These are phyloP conservation scores for Porcisia hertigi DNA, from an alignment of 208 protist species.

Conservation along the genomic window DNA sequence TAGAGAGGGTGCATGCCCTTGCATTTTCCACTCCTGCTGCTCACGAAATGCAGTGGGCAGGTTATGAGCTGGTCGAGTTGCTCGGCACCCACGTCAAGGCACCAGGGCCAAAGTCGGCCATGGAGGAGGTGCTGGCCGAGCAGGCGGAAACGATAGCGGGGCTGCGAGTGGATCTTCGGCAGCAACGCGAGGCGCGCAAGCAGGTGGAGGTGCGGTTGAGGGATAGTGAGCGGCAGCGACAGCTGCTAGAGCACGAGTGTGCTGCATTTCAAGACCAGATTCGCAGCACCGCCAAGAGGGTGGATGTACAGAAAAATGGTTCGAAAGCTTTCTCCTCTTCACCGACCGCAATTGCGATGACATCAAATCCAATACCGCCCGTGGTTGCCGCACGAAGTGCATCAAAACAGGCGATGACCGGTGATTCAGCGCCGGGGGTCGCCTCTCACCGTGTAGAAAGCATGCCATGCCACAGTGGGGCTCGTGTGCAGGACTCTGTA, in stretches of 20 bases:
- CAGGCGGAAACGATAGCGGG: conserved; percentile 34
- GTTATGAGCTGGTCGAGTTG: conserved; percentile 8
- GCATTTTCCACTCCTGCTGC: conserved; percentile 6
- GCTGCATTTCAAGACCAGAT: background rate
- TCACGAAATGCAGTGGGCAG: conserved; percentile 9
- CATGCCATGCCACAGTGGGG: background rate
- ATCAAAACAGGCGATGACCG: background rate
- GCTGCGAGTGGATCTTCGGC: conserved; percentile 24
- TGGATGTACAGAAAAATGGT: background rate
- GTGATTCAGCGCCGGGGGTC: background rate
- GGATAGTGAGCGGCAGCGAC: conserved; percentile 5
- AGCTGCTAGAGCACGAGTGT: conserved; percentile 3
- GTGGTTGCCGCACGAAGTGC: background rate
- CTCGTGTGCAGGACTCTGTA: background rate
- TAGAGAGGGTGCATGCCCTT: conserved; percentile 19
- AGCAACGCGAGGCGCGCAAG: conserved; percentile 4
- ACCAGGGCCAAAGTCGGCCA: conserved; percentile 7
- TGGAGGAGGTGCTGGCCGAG: conserved; percentile 39
- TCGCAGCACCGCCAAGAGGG: background rate
- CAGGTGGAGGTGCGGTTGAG: background rate
- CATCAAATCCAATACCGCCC: background rate
- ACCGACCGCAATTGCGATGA: background rate
- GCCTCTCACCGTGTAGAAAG: background rate
- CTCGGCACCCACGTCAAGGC: background rate
- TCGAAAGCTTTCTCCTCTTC: background rate